Percentiles rank a stretch among this genome's conserved stretches.
Evolutionary conservation across 371 early-diverging fungal species (phyloP).

Genomic region (Actinomortierella ambigua): DNA sequence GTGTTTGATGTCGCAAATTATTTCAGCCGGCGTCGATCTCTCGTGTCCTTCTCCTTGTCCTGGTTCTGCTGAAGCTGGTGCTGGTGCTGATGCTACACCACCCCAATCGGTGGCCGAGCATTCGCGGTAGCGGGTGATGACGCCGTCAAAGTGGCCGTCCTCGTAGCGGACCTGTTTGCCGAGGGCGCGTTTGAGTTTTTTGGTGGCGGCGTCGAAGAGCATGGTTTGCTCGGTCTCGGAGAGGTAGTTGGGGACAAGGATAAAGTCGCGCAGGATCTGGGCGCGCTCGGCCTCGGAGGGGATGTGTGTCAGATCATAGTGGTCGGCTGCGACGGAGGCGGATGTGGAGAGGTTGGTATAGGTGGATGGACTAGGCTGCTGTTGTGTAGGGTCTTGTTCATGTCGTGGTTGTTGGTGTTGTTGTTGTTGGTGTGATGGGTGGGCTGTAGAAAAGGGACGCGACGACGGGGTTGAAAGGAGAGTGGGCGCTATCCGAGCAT

Average conservation of each 20-base stretch:
- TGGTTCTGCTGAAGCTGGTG: background rate
- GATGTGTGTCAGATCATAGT: slow-evolving; percentile 32
- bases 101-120: slow-evolving; percentile 51
- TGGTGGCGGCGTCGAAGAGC: slow-evolving; percentile 46
- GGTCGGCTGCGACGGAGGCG: slow-evolving; percentile 6
- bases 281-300: slow-evolving; percentile 9
- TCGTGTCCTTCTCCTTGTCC: slow-evolving; percentile 1
- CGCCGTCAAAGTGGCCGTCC: slow-evolving; percentile 60
- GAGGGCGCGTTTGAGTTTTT: slow-evolving; percentile 52
- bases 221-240: slow-evolving; percentile 45
- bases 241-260: slow-evolving; percentile 56
- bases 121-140: slow-evolving; percentile 55
- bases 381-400: too few species aligned
- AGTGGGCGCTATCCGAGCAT: too few species aligned
- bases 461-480: too few species aligned
- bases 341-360: slow-evolving; percentile 15
- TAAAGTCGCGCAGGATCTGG: slow-evolving; percentile 44
- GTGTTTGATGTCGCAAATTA: slow-evolving; percentile 32
- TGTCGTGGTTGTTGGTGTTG: too few species aligned
- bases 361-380: too few species aligned
- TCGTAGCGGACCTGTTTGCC: slow-evolving; percentile 50
- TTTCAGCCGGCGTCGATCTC: slow-evolving; percentile 18
- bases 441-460: too few species aligned
- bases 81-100: background rate
- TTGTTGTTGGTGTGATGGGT: too few species aligned